A percentile compares a stretch with the other conserved stretches of the same genome.
Conservation (phyloP, 305 asterid species). For the Caryopteris hybrid region DNA sequence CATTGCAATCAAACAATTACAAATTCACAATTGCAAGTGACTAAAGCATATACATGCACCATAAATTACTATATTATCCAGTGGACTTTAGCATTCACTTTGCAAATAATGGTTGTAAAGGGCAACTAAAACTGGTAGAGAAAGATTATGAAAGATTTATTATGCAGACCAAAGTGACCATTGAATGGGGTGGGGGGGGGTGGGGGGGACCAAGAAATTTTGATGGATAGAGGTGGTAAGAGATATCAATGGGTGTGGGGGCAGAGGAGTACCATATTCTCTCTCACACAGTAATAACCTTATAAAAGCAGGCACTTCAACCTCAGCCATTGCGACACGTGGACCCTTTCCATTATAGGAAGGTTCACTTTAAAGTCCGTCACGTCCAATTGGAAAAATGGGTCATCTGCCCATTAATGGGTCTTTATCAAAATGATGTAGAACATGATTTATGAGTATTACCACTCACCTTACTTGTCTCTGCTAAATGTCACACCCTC, state of each 20-base stretch:
- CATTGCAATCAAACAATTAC: too few relatives aligned
- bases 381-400: slow-evolving; percentile 20
- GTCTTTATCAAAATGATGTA: not conserved
- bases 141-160: not conserved
- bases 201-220: slow-evolving; percentile 19
- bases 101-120: not conserved
- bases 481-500: slow-evolving; percentile 15
- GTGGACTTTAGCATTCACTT: not conserved
- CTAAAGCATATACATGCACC: not conserved
- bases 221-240: not conserved
- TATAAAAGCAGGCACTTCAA: slow-evolving; percentile 27
- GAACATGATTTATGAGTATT: not conserved
- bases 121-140: not conserved
- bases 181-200: not conserved
- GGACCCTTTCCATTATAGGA: slow-evolving; percentile 33
- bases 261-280: slow-evolving; percentile 11
- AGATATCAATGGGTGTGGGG: slow-evolving; percentile 17
- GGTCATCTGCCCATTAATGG: not conserved
- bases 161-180: not conserved
- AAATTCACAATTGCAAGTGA: too few relatives aligned
- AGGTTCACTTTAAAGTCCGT: slow-evolving; percentile 23
- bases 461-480: not conserved
- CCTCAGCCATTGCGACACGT: slow-evolving; percentile 31
- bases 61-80: not conserved
- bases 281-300: slow-evolving; percentile 30